Evolutionary conservation across 352 stramenopile genomes (phyloP).

Genomic region (Chrysophaeum taylorii): DNA sequence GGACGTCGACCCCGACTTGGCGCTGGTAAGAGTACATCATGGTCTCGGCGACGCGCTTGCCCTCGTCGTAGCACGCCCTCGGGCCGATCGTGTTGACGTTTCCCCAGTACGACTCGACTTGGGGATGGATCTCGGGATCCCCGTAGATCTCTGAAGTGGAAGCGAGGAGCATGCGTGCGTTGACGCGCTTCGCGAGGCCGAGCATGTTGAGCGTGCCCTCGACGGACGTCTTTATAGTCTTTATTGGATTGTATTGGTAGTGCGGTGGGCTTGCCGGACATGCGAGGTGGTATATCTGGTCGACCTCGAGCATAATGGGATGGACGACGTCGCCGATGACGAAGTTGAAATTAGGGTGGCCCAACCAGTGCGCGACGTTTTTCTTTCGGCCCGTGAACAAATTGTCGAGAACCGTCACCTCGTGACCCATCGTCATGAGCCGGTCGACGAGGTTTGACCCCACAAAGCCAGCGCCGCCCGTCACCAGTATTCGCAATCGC

Average conservation of each 20-base stretch:
- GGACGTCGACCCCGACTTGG: conserved; percentile 81
- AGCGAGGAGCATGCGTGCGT: conserved; percentile 87
- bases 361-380: conserved; percentile 75
- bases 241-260: conserved; percentile 99
- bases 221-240: conserved; percentile 83
- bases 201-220: conserved; percentile 94
- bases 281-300: conserved; percentile 98
- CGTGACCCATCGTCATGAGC: conserved; percentile 84
- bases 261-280: conserved; percentile 94
- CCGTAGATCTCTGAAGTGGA: conserved; percentile 97
- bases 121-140: conserved; percentile 86
- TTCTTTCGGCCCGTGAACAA: conserved; percentile 70
- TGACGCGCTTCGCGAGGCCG: conserved; percentile 90
- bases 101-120: conserved; percentile 68
- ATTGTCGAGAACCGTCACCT: conserved; percentile 93
- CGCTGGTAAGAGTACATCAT: conserved; percentile 95
- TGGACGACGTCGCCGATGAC: conserved; percentile 89
- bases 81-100: conserved; percentile 95
- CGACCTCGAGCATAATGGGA: conserved; percentile 90
- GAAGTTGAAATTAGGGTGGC: conserved; percentile 81
- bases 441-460: conserved; percentile 51
- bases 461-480: no score
- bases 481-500: conserved; percentile 81
- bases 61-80: conserved; percentile 96
- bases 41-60: conserved; percentile 96